Percentiles rank a stretch among this genome's conserved stretches.
Conservation (phyloP, 2,329 filamentous ascomycete species). For the Xylariaceae sp. region DNA sequence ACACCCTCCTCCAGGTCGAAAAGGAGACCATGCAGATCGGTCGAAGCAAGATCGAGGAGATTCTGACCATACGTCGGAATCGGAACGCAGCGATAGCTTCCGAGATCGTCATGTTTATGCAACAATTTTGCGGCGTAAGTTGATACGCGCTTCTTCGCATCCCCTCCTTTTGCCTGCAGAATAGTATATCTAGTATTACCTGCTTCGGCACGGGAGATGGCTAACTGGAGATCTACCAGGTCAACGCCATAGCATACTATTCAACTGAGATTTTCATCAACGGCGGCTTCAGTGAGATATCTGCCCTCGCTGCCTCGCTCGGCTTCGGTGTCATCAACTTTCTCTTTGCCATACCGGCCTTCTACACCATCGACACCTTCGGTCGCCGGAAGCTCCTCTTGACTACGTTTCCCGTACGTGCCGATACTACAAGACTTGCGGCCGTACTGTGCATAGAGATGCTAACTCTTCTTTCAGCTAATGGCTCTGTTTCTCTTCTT, state of each 20-base stretch:
- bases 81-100: conserved; percentile 53
- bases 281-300: conserved; percentile 41
- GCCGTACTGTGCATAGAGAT: background rate
- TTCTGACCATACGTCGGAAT: conserved; percentile 54
- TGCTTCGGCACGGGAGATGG: no score
- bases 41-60: conserved; percentile 43
- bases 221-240: no score
- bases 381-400: conserved; percentile 57
- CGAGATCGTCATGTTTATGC: conserved; percentile 60
- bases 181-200: no score
- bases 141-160: no score
- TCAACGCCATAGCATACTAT: no score
- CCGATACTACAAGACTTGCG: background rate
- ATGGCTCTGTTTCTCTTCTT: conserved; percentile 48
- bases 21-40: conserved; percentile 40
- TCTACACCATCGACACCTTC: conserved; percentile 62
- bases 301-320: conserved; percentile 51
- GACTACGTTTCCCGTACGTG: conserved; percentile 47
- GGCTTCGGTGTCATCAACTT: conserved; percentile 60
- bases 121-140: conserved; percentile 49
- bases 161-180: no score
- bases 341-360: conserved; percentile 54
- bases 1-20: conserved; percentile 51
- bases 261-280: conserved; percentile 53
- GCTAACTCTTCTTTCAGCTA: conserved; percentile 24